These are phyloP conservation scores for Boletus pseudopeckii DNA, from an alignment of 768 basidiomycete species.

Conservation along the genomic window DNA sequence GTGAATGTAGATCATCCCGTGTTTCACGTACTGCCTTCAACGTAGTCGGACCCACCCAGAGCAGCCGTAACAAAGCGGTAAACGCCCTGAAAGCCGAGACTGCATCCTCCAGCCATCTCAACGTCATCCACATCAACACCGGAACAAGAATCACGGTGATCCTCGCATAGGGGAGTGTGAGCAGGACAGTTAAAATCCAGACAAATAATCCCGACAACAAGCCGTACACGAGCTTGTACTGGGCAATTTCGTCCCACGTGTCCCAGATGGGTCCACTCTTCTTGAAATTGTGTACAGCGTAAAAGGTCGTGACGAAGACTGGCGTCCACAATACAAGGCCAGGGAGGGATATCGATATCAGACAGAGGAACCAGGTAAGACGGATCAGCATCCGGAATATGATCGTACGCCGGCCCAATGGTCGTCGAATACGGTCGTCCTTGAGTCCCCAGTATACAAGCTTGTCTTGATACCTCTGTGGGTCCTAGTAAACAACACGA, in stretches of 20 bases:
- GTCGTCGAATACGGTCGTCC: slow-evolving; percentile 78
- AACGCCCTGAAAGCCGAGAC: slow-evolving; percentile 77
- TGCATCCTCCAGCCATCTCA: slow-evolving; percentile 87
- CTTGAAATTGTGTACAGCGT: slow-evolving; percentile 72
- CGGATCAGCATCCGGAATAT: slow-evolving; percentile 65
- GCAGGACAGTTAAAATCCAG: slow-evolving; percentile 49
- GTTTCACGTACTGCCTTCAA: slow-evolving; percentile 51
- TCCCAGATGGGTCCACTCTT: slow-evolving; percentile 80
- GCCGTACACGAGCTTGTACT: slow-evolving; percentile 85
- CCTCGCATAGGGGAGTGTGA: slow-evolving; percentile 60
- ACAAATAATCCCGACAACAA: slow-evolving; percentile 69
- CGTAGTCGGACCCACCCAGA: slow-evolving; percentile 57
- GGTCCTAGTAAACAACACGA: neutral
- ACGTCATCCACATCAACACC: slow-evolving; percentile 81
- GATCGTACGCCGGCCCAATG: slow-evolving; percentile 52
- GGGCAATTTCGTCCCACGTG: slow-evolving; percentile 87
- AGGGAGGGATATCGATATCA: slow-evolving; percentile 65
- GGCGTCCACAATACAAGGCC: slow-evolving; percentile 84
- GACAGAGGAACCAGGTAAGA: slow-evolving; percentile 55
- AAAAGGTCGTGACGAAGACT: slow-evolving; percentile 66
- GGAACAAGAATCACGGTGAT: slow-evolving; percentile 64
- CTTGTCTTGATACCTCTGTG: slow-evolving; percentile 70
- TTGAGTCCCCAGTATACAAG: slow-evolving; percentile 69
- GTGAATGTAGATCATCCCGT: slow-evolving; percentile 56
- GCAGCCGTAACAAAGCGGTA: slow-evolving; percentile 54